Evolutionary conservation across 129 eudicot genomes (phyloP).

Genomic region (Heracleum sosnowskyi): DNA sequence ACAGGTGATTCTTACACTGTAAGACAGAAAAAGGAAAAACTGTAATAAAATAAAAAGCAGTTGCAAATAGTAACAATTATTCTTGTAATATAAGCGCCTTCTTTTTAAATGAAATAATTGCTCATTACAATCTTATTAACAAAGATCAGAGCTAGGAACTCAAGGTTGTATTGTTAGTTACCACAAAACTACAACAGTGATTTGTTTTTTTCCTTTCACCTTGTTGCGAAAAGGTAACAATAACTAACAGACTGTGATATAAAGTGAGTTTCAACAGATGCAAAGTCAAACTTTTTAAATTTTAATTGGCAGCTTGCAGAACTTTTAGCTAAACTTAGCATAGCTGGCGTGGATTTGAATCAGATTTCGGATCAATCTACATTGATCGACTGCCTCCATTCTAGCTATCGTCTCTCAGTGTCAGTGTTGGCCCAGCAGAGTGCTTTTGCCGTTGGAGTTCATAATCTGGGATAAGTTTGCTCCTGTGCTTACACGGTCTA

Average conservation of each 20-base stretch:
- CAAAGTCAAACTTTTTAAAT: background rate
- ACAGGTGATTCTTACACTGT: background rate
- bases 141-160: background rate
- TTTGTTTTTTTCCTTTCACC: background rate
- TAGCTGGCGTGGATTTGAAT: no score
- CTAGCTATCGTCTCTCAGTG: no score
- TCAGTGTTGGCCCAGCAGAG: no score
- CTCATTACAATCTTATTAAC: background rate
- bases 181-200: background rate
- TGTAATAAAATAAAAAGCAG: no score
- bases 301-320: background rate
- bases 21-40: background rate
- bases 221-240: background rate
- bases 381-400: no score
- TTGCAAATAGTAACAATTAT: background rate
- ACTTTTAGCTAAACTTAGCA: background rate
- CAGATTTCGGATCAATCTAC: no score
- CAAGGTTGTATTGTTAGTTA: background rate
- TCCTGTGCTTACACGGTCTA: background rate
- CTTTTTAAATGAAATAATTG: background rate
- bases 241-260: background rate
- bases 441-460: no score
- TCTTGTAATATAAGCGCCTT: background rate
- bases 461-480: background rate
- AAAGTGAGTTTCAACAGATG: background rate